phyloP scores from a whole-genome alignment of 2,329 filamentous ascomycete species.

The Exophiala alcalophila region DNA sequence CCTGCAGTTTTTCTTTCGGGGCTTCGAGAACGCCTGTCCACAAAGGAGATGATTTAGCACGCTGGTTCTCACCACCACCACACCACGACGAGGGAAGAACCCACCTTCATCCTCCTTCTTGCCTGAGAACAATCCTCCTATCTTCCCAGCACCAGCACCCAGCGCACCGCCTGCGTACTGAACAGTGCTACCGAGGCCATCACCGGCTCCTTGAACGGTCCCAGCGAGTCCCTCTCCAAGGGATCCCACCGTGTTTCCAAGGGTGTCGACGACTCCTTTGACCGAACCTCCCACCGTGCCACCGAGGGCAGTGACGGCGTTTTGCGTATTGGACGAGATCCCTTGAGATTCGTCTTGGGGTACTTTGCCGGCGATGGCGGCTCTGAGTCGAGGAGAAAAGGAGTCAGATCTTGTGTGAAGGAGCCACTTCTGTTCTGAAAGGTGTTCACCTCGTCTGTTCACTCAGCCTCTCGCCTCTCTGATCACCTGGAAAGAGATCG shows the following conservation, averaged over 20 bases:
- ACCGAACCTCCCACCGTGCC: slow-evolving; percentile 25
- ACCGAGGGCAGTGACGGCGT: slow-evolving; percentile 23
- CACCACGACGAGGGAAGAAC: neutral
- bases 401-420: too few species aligned
- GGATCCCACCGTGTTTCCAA: slow-evolving; percentile 26
- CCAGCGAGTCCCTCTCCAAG: slow-evolving; percentile 23
- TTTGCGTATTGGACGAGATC: slow-evolving; percentile 22
- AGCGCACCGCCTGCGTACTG: slow-evolving; percentile 26
- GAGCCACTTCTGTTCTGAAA: too few species aligned
- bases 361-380: slow-evolving; percentile 20
- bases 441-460: slow-evolving; percentile 25
- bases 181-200: slow-evolving; percentile 25
- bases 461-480: slow-evolving; percentile 17
- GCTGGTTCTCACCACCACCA: too few species aligned
- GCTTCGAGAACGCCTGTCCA: too few species aligned
- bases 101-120: slow-evolving; percentile 16
- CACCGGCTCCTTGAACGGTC: slow-evolving; percentile 25
- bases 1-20: slow-evolving; percentile 14
- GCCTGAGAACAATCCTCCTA: slow-evolving; percentile 22
- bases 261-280: slow-evolving; percentile 27
- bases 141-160: slow-evolving; percentile 23
- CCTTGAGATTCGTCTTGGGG: slow-evolving; percentile 23
- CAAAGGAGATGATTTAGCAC: too few species aligned
- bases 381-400: slow-evolving; percentile 7
- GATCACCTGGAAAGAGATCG: slow-evolving; percentile 26